Percentiles rank a stretch among this genome's conserved stretches.
These are phyloP conservation scores for Botryotinia narcissicola DNA, from an alignment of 2,329 filamentous ascomycete genomes.

Conservation along the genomic window DNA sequence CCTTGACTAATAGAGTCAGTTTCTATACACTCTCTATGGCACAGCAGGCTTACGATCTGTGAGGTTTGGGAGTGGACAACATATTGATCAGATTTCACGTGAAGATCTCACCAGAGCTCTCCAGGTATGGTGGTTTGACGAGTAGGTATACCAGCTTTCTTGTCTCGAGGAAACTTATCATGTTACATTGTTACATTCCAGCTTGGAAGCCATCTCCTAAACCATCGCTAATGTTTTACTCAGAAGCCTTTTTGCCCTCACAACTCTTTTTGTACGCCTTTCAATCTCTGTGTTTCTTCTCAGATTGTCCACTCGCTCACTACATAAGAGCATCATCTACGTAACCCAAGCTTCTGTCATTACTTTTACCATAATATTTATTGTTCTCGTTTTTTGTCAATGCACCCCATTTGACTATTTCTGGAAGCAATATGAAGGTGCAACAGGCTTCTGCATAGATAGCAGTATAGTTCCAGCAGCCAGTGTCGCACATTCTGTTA, in stretches of 20 bases:
- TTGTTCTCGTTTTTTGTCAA: constrained; percentile 52
- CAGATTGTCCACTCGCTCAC: constrained; percentile 46
- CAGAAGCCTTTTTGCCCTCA: neutral
- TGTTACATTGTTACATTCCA: neutral
- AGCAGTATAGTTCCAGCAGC: constrained; percentile 49
- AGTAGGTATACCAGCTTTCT: constrained; percentile 45
- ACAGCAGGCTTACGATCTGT: constrained; percentile 25
- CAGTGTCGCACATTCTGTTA: constrained; percentile 51
- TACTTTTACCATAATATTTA: constrained; percentile 47
- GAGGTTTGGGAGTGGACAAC: constrained; percentile 29
- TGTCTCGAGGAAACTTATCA: neutral
- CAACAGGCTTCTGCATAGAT: constrained; percentile 40
- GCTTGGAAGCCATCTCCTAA: neutral
- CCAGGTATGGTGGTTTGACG: constrained; percentile 47
- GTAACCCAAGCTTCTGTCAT: constrained; percentile 47
- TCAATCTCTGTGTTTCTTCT: constrained; percentile 54
- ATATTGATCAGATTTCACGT: constrained; percentile 22
- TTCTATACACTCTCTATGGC: constrained; percentile 28
- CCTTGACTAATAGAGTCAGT: constrained; percentile 19
- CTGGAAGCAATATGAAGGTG: constrained; percentile 42
- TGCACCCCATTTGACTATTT: constrained; percentile 52
- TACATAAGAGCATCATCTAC: constrained; percentile 48
- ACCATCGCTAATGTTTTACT: neutral
- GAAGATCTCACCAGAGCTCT: constrained; percentile 27
- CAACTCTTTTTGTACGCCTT: constrained; percentile 40